Conservation (phyloP, 176 grass and related monocot genomes). For the Secale cereale region DNA sequence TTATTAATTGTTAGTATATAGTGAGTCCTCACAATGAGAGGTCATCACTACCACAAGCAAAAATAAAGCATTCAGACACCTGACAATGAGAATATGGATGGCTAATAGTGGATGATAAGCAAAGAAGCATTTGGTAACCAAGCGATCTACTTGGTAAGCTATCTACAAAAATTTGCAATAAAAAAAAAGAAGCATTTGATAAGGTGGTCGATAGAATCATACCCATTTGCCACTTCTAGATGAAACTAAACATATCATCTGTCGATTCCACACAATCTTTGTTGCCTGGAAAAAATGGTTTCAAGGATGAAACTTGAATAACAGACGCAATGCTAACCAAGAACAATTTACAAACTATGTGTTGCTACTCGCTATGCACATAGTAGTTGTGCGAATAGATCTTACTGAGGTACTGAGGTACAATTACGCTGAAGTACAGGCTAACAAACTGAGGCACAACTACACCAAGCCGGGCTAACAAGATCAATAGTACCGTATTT, state of each 20-base stretch:
- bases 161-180: no score
- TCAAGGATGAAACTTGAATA: neutral
- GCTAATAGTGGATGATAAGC: neutral
- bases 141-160: no score
- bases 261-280: neutral
- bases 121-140: neutral
- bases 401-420: neutral
- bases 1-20: neutral
- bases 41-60: neutral
- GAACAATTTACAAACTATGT: neutral
- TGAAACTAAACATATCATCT: neutral
- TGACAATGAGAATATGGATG: neutral
- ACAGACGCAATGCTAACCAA: neutral
- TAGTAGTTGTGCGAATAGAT: neutral
- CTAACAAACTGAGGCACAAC: neutral
- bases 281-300: neutral
- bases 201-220: neutral
- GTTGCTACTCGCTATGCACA: neutral
- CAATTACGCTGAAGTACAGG: neutral
- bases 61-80: neutral
- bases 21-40: neutral
- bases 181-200: neutral
- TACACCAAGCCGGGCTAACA: neutral
- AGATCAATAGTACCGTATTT: no score
- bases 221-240: neutral